Base-by-base conservation (phyloP, 192 early-diverging fungal genomes). In the Entomortierella beljakovae region DNA sequence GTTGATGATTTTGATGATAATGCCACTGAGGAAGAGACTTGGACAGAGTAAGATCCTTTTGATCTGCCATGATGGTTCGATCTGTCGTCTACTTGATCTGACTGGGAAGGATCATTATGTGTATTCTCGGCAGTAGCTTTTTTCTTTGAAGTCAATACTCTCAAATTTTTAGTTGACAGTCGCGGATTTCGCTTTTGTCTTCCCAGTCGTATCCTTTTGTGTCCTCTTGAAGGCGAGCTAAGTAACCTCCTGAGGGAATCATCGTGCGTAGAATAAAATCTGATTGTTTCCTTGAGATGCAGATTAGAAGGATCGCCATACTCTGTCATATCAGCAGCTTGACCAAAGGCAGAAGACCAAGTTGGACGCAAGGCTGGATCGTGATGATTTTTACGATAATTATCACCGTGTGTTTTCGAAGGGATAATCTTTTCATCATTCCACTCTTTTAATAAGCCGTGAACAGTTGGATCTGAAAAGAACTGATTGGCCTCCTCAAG, bases 391-490 rank as follows among this genome's bases (percentile, higher is more conserved):
- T 48, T 46, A 31, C 25, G 33, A 9, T 28, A 13, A 8, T 34
- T 43, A 15, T 52, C 50, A 16, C 6, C n/a, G 20, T 52, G 16
- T 23, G 8, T 22, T 4, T 11, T 62, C 50, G 35, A 61, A 6
- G 16, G 16, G 38, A n/a, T 28, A 4, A 74, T 9, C 35, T 34
- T 29, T 4, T 40, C 40, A 1, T 65, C 54, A 10, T 70, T 29
- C 75, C 75, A 79, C n/a, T 69, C 75, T n/a, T 60, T 42, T 16
- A 79, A 25, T 2, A 79, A 57, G 25, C 67, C 68, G n/a, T 35
- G 25, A 28, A 79, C 56, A 0, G 75, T 79, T 0, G 75, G 75
- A 37, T 79, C 75, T 2, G 51, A 51, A 57, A 70, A 79, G 7
- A 65, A 5, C 3, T 68, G 23, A 35, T 79, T 68, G 13, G 56